phyloP scores from a whole-genome alignment of 768 basidiomycete species.

The Rhizopogon sp. region DNA sequence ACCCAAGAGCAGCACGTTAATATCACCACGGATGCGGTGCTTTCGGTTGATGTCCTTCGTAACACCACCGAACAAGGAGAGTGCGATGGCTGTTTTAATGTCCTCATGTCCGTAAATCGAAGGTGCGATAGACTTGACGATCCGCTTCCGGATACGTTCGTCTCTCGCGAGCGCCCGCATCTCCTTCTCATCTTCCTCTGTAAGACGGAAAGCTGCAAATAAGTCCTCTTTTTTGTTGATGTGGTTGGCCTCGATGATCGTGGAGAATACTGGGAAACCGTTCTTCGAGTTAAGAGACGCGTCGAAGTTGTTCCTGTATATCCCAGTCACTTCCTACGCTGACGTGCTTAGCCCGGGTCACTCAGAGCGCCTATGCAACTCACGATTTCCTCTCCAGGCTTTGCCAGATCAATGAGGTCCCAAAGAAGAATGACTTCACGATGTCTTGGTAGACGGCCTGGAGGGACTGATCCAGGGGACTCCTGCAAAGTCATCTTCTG shows the following conservation, averaged over 20 bases:
- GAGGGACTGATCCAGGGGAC: constrained; percentile 95
- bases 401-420: constrained; percentile 97
- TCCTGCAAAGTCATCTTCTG: constrained; percentile 99
- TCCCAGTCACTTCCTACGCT: constrained; percentile 88
- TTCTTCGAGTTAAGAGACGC: constrained; percentile 98
- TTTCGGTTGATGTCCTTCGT: constrained; percentile 96
- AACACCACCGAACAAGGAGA: constrained; percentile 93
- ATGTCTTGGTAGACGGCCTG: constrained; percentile 94
- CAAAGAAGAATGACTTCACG: constrained; percentile 95
- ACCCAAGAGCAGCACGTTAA: constrained; percentile 92
- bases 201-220: constrained; percentile 96
- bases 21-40: constrained; percentile 94
- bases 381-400: constrained; percentile 97
- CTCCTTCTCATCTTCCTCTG: constrained; percentile 93
- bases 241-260: constrained; percentile 96
- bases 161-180: constrained; percentile 86
- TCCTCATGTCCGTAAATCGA: constrained; percentile 99
- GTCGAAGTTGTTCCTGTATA: constrained; percentile 99
- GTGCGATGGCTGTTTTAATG: constrained; percentile 95
- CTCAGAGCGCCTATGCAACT: constrained; percentile 24
- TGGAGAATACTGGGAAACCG: constrained; percentile 98
- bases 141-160: constrained; percentile 93
- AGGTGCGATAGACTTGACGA: constrained; percentile 97
- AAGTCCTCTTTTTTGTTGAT: constrained; percentile 99
- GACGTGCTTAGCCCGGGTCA: constrained; percentile 6